A percentile compares a stretch with the other conserved stretches of the same genome.
Evolutionary conservation across 345 rosid species (phyloP).

Genomic region (Syzygium jambos): DNA sequence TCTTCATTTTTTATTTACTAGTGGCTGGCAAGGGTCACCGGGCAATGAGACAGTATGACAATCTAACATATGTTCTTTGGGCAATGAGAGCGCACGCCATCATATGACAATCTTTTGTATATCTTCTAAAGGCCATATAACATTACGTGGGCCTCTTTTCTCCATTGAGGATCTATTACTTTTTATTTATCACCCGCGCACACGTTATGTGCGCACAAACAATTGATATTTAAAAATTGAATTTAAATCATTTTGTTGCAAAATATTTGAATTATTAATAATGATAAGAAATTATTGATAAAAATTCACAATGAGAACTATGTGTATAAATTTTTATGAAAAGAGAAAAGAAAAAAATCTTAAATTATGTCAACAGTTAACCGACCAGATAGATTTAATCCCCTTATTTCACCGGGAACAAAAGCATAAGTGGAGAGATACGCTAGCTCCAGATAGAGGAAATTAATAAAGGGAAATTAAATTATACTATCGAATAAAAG

Average conservation of each 20-base stretch:
- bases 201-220: background rate
- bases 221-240: background rate
- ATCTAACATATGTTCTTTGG: too few relatives aligned
- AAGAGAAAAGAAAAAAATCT: background rate
- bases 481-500: background rate
- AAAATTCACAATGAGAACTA: background rate
- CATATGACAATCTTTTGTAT: too few relatives aligned
- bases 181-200: background rate
- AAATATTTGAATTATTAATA: background rate
- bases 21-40: too few relatives aligned
- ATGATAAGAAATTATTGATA: background rate
- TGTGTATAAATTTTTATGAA: background rate
- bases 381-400: background rate
- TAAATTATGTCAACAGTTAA: background rate
- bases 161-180: background rate
- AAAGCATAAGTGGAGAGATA: background rate
- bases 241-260: background rate
- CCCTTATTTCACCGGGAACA: background rate
- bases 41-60: too few relatives aligned
- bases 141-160: background rate
- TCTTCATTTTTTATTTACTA: too few relatives aligned
- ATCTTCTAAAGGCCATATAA: too few relatives aligned
- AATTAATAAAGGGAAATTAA: background rate
- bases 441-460: background rate
- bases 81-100: too few relatives aligned